These are phyloP conservation scores for Onygenales sp. DNA, from an alignment of 2,329 filamentous ascomycete genomes.

Conservation along the genomic window DNA sequence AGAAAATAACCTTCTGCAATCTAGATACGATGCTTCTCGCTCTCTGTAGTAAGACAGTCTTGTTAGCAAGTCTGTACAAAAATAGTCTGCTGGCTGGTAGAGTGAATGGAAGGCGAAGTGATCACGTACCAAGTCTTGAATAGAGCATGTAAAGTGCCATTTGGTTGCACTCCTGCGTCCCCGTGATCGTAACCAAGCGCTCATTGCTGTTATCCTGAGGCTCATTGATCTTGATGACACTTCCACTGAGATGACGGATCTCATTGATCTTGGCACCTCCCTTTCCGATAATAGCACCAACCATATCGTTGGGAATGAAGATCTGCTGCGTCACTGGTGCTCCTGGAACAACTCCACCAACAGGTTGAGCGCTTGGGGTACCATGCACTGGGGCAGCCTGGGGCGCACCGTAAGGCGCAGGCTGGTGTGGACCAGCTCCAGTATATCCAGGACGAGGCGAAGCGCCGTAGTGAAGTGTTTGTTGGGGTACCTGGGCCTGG, in stretches of 20 bases:
- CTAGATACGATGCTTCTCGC: constrained; percentile 64
- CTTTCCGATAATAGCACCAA: constrained; percentile 97
- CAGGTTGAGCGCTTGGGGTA: constrained; percentile 59
- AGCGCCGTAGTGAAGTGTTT: constrained; percentile 69
- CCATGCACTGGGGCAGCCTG: constrained; percentile 52
- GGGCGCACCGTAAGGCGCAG: constrained; percentile 56
- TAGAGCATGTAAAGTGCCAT: constrained; percentile 99
- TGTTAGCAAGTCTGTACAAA: constrained; percentile 5
- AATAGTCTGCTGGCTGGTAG: background rate
- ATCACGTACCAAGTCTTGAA: constrained; percentile 72
- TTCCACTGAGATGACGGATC: constrained; percentile 91
- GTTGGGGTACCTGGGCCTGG: constrained; percentile 45
- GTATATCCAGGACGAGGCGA: constrained; percentile 68
- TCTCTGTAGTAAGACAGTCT: constrained; percentile 43
- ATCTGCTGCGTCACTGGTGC: constrained; percentile 94
- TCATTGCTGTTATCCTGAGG: constrained; percentile 99
- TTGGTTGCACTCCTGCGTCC: constrained; percentile 95
- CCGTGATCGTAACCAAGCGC: constrained; percentile 91
- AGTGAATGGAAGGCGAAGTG: background rate
- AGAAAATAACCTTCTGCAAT: constrained; percentile 9
- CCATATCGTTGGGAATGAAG: constrained; percentile 99
- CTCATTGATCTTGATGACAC: constrained; percentile 99
- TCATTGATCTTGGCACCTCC: constrained; percentile 99
- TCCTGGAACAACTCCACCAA: constrained; percentile 65
- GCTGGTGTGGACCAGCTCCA: constrained; percentile 69